Base-by-base conservation (phyloP, 2,329 filamentous ascomycete genomes). In the Xenoacremonium recifei region DNA sequence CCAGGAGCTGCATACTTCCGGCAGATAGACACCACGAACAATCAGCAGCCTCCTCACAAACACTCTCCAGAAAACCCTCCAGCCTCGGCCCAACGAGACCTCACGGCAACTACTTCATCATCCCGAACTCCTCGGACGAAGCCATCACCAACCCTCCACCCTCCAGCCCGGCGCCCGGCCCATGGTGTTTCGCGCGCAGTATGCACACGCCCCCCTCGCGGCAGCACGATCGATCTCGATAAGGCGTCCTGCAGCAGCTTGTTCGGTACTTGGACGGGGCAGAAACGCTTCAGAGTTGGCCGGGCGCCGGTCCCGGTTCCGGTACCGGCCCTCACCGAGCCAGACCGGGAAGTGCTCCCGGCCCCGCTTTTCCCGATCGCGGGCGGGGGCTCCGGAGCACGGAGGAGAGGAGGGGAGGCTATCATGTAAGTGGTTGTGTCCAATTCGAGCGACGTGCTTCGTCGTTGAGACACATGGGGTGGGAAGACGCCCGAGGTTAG, bases 341-440 rank as follows among this genome's bases (percentile, higher is more conserved):
- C 47, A 39, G 50, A 54, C 54, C 54, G 54, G 54, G 48, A 55
- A 40, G n/a, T 19, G 41, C 13, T 44, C 44, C 54, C 54, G 54
- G 54, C 36, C 53, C 54, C 54, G 36, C 45, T 37, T 33, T 40
- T 27, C 34, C 31, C 11, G 10, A n/a, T 37, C 33, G n/a, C n/a
- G 29, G 29, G 17, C 29, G 13, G 13, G 29, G 17, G n/a, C n/a
- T 7, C 29, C 29, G 29, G 29, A 31, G 29, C 7, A 31, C 29
- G 29, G 29, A 31, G 29, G 29, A 9, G 13, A 15, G n/a, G 7
- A n/a, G 6, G 7, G n/a, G n/a, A 31, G 7, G 29, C n/a, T 15
- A 15, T 10, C 17, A 15, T 31, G 29, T n/a, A n/a, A n/a, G n/a
- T n/a, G n/a, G n/a, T n/a, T n/a, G n/a, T n/a, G n/a, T n/a, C n/a